Base-by-base conservation (phyloP, 2,329 filamentous ascomycete species). In the Erysiphe pulchra region DNA sequence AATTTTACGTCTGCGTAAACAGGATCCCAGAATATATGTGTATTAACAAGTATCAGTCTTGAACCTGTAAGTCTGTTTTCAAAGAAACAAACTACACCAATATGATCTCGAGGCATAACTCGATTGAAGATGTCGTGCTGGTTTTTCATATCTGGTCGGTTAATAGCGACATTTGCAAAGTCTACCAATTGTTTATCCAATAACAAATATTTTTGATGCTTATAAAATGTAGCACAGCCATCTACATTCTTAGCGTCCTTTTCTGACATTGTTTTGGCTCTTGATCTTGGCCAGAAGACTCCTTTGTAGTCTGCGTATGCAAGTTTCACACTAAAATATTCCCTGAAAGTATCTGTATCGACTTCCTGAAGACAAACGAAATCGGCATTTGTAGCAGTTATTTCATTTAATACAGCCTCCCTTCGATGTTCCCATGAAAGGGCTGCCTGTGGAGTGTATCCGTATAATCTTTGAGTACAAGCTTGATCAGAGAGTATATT, bases 81-180 rank as follows among this genome's bases (percentile, higher is more conserved):
- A 50, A 98, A 74, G 65, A 95, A 92, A 47, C 80, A 76, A 42
- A 93, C 74, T 42, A 93, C 79, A 14, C 81, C 90, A 60, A 98
- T 93, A 59, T 95, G 87, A 67, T 98, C 90, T 63, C 90, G 84
- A 49, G 87, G 86, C 90, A 94, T 95, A 49, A 98, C 80, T 28
- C 90, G 80, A 60, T 98, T 98, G 70, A 93, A 95, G 47, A 95
- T 87, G 56, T 98, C 90, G 58, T 92, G 83, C 56, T 92, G 84
- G 47, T 86, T 83, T 64, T 95, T 95, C 75, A 94, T 93, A 59
- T 95, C 90, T 2, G 86, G 83, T 52, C 90, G 71, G 58, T 92
- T 90, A 62, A 98, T 93, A 52, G 87, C 87, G 47, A 84, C 82
- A 48, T 83, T 80, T 34, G 81, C 78, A 59, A 94, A 93, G 61